Evolutionary conservation across 805 yeast genomes (phyloP), one percentile per base, ranked within the genome.

Genomic region (Candida mattraensis): DNA sequence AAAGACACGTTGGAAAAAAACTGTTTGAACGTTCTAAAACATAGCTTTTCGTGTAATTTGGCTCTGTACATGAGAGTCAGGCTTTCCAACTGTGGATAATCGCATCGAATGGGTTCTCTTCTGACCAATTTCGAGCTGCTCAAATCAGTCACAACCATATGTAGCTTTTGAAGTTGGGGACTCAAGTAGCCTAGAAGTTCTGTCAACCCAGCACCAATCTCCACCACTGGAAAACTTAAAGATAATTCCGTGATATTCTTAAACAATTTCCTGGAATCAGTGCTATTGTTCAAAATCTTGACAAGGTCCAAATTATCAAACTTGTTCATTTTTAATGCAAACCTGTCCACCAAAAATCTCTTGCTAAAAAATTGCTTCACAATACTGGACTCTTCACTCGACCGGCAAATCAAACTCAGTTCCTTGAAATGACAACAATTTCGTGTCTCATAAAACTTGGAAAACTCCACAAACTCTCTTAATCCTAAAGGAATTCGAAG

Each of bases 381-480:
- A 13, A 49, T 39, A 15, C 44, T 42, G 14, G 44, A 29, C 33
- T 49, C 53, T 15, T 45, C 50, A n/a, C 30, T 20, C 11, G 40
- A 30, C 11, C 42, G 20, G 23, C 40, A 33, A 7, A 25, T 29
- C 9, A 51, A 23, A 3, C 36, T 24, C 7, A 18, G 9, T n/a
- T 44, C 40, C 7, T n/a, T 25, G 9, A 30, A 27, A 5, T 43
- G 32, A 4, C 37, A 40, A 13, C 30, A 19, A 20, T 38, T 38
- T n/a, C 40, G 30, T 10, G 31, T 36, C 9, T 23, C 21, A 13
- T 40, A 36, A 15, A 52, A 48, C 2, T 24, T 28, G 7, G 47
- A 16, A 23, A 53, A 47, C 19, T 42, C 35, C 4, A 34, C 37
- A 28, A 52, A 45, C 11, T 45, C 39, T 10, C 35, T 36, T 9